Percentiles rank a stretch among this genome's conserved stretches.
These are phyloP conservation scores for Saccharomycopsis fodiens DNA, from an alignment of 805 yeast genomes.

Conservation along the genomic window DNA sequence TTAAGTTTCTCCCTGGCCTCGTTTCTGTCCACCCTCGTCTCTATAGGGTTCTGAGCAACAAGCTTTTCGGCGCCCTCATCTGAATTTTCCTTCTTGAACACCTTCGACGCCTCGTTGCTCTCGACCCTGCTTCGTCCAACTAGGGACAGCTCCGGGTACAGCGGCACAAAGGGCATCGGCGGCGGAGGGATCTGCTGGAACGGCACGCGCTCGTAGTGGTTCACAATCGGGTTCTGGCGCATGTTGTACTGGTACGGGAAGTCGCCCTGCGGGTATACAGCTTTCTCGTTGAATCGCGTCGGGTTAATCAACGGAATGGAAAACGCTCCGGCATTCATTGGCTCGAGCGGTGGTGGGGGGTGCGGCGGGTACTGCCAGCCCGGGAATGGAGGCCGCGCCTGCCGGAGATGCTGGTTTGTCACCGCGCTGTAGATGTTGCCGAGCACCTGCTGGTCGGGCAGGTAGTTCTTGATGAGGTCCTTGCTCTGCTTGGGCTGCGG, in stretches of 20 bases:
- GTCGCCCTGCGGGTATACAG: not conserved
- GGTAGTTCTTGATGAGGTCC: not conserved
- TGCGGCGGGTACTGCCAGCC: not conserved
- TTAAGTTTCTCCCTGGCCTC: too few relatives aligned
- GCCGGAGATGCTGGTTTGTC: not conserved
- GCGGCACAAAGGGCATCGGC: not conserved
- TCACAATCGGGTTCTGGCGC: slow-evolving; percentile 4
- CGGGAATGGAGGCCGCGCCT: not conserved
- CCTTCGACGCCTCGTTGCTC: not conserved
- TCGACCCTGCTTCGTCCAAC: too few relatives aligned
- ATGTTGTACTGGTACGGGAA: slow-evolving; percentile 1
- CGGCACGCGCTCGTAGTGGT: not conserved
- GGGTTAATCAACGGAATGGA: slow-evolving; percentile 33
- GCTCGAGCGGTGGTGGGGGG: not conserved
- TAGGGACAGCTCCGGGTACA: too few relatives aligned
- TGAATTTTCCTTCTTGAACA: not conserved
- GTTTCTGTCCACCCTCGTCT: too few relatives aligned
- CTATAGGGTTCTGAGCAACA: too few relatives aligned
- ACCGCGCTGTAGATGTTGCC: not conserved
- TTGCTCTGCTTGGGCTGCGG: not conserved
- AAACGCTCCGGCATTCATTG: not conserved
- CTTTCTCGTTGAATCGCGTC: slow-evolving; percentile 33
- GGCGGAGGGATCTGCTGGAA: not conserved
- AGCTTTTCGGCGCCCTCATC: too few relatives aligned
- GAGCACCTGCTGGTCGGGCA: not conserved